These are phyloP conservation scores for Leishmania lainsoni DNA, from an alignment of 208 protist species.

Conservation along the genomic window DNA sequence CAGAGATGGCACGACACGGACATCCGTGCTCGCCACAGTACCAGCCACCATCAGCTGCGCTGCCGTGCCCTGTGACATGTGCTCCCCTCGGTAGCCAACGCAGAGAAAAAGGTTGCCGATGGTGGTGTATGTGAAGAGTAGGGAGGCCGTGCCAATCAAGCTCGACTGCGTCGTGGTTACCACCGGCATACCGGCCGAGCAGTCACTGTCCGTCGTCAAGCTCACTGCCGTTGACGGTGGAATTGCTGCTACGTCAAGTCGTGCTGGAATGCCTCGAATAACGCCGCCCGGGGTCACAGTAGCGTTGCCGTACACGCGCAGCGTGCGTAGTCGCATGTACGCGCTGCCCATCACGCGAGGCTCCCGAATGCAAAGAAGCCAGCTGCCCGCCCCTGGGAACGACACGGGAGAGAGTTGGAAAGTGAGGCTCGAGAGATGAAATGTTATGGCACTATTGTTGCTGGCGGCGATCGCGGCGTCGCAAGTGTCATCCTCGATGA, in stretches of 20 bases:
- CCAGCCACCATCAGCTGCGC: conserved; percentile 32
- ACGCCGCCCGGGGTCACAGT: conserved; percentile 41
- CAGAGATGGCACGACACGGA: conserved; percentile 29
- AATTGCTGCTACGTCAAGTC: conserved; percentile 34
- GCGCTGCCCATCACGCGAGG: conserved; percentile 25
- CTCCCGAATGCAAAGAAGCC: conserved; percentile 57
- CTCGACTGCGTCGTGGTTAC: conserved; percentile 36
- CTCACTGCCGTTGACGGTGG: conserved; percentile 39
- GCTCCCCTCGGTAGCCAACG: conserved; percentile 55
- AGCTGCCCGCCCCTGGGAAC: conserved; percentile 42
- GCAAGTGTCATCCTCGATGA: conserved; percentile 8
- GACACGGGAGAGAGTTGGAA: conserved; percentile 29
- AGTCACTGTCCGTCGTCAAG: conserved; percentile 17
- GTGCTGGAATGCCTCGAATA: conserved; percentile 30
- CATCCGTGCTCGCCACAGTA: conserved; percentile 11
- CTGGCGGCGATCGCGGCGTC: conserved; percentile 20
- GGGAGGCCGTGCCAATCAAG: conserved; percentile 30
- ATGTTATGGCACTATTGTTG: conserved; percentile 21
- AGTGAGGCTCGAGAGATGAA: conserved; percentile 19
- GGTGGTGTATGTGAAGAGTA: conserved; percentile 21
- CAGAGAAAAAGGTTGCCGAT: conserved; percentile 42
- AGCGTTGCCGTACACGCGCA: conserved; percentile 55
- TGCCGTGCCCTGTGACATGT: conserved; percentile 24
- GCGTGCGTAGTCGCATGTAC: conserved; percentile 31
- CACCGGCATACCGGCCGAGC: conserved; percentile 24